phyloP scores from a whole-genome alignment of 257 asterid species.

The Salvia miltiorrhiza region DNA sequence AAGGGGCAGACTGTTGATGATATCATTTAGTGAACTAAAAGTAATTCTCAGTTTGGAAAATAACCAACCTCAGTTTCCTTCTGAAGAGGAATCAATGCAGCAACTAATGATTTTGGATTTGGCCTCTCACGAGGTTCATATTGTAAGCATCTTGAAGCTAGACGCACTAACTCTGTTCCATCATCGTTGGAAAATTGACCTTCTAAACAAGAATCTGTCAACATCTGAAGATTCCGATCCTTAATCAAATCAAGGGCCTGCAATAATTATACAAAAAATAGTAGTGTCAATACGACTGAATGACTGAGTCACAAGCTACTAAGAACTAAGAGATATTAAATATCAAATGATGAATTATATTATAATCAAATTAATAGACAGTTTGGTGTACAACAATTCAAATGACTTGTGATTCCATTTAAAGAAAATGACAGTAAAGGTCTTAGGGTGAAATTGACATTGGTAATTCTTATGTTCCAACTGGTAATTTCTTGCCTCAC shows the following conservation, averaged over 20 bases:
- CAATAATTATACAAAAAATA: conserved; percentile 10
- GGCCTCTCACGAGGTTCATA: conserved; percentile 79
- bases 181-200: conserved; percentile 65
- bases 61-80: conserved; percentile 65
- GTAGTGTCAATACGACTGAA: background rate
- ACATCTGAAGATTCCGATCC: conserved; percentile 74
- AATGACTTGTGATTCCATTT: background rate
- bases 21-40: background rate
- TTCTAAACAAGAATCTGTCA: conserved; percentile 78
- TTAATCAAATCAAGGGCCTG: conserved; percentile 81
- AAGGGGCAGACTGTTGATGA: background rate
- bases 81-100: conserved; percentile 73
- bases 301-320: background rate
- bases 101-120: conserved; percentile 54
- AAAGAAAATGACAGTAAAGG: background rate
- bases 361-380: conserved; percentile 1
- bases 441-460: background rate
- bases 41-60: background rate
- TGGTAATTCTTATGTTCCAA: background rate
- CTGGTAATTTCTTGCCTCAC: background rate
- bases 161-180: conserved; percentile 71
- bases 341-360: background rate
- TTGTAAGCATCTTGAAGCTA: conserved; percentile 69
- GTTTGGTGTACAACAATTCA: background rate
- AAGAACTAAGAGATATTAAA: background rate